Evolutionary conservation across 495 filamentous ascomycete genomes (phyloP), one percentile per base, ranked within the genome.

Genomic region (Cladorrhinum samala): DNA sequence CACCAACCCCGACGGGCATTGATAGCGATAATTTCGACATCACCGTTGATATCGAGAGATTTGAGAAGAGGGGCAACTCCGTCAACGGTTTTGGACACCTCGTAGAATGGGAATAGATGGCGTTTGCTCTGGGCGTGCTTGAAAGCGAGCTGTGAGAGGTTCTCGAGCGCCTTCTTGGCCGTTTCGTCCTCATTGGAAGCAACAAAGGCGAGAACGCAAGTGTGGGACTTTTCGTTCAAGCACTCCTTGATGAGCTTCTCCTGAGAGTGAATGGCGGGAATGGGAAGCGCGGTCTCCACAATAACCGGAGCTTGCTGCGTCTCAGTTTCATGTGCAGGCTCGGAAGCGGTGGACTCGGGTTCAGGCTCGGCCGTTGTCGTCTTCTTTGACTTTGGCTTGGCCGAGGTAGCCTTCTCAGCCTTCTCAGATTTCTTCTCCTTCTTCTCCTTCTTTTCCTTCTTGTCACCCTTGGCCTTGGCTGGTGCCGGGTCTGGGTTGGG

Each of bases 1-100:
- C 83, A 94, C 94, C 93, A 97, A 19, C 82, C 82, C 33, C 90
- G 77, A 57, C 88, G 84, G 8, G 82, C 88, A 68, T 96, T 96
- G 36, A 95, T 61, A 9, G 89, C 91, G 33, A 97, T 72, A 36
- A 97, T 63, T 57, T 92, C 83, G 1, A 77, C 62, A 17, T 80
- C 75, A 2, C 68, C 72, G 5, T 62, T 64, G 50, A 96, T 72
- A 2, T 75, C 81, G 27, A 97, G 80, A 11, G 75, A 71, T 27
- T 76, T 71, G 24, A 82, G 77, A 1, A 96, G 65, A 0, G 70
- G 64, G 3, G 72, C 62, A 3, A 78, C 78, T 0, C 70, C 80
- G 8, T 74, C 60, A 61, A 91, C 93, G 44, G 66, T 71, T 16
- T 70, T 69, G n/a, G 86, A 81, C 0, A 95, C 74, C 19, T 82